Conservation (phyloP, 352 stramenopile species). For the Blastocystis sp. region DNA sequence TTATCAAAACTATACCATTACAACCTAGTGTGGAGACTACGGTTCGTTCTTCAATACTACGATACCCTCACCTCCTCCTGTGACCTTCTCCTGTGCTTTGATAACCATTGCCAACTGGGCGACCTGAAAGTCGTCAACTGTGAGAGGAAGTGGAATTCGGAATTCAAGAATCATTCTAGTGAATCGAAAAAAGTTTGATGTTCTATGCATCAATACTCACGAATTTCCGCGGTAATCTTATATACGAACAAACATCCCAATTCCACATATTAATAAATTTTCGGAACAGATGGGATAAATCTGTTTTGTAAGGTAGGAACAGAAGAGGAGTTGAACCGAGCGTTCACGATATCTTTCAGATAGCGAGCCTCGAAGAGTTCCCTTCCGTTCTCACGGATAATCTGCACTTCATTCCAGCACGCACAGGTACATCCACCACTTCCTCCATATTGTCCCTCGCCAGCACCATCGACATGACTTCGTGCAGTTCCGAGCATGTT, state of each 20-base stretch:
- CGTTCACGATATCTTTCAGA: slow-evolving; percentile 37
- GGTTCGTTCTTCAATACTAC: slow-evolving; percentile 59
- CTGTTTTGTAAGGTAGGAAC: background rate
- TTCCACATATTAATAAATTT: background rate
- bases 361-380: slow-evolving; percentile 43
- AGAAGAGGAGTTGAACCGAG: background rate
- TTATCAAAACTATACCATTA: slow-evolving; percentile 48
- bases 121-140: slow-evolving; percentile 53
- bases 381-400: slow-evolving; percentile 42
- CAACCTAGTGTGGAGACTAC: background rate
- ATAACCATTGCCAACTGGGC: slow-evolving; percentile 54
- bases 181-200: background rate
- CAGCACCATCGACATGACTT: background rate
- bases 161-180: slow-evolving; percentile 61
- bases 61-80: slow-evolving; percentile 57
- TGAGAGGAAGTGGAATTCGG: slow-evolving; percentile 54
- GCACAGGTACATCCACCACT: background rate
- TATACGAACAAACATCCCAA: background rate
- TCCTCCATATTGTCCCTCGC: slow-evolving; percentile 9
- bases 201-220: background rate
- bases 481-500: background rate
- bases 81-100: slow-evolving; percentile 56
- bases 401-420: background rate
- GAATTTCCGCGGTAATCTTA: background rate
- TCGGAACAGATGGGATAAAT: background rate